These are phyloP conservation scores for Rosellinia necatrix DNA, from an alignment of 2,329 filamentous ascomycete species.

Conservation along the genomic window DNA sequence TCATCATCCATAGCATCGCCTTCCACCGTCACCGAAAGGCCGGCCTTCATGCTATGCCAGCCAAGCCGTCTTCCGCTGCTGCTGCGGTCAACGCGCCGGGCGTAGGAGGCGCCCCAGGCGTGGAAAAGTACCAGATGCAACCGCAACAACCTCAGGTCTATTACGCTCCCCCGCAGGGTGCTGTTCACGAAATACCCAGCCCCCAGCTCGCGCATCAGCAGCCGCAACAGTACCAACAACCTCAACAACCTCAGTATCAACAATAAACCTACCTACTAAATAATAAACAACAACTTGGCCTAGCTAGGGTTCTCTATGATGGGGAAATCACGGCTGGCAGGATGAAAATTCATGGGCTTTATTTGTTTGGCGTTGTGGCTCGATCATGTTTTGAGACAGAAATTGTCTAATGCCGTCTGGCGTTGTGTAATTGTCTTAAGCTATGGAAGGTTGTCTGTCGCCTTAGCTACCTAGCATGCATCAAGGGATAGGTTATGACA, in stretches of 20 bases:
- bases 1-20: conserved; percentile 48
- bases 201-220: neutral
- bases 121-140: conserved; percentile 39
- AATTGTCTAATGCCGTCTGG: neutral
- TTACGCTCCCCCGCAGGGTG: conserved; percentile 18
- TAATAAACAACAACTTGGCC: too few species aligned
- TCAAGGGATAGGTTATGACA: neutral
- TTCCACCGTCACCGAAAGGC: conserved; percentile 51
- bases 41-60: conserved; percentile 47
- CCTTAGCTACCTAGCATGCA: neutral
- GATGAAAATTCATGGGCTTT: neutral
- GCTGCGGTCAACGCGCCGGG: neutral
- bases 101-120: conserved; percentile 1
- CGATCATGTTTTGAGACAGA: neutral
- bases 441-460: neutral
- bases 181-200: conserved; percentile 8
- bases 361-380: neutral
- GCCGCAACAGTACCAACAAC: neutral
- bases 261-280: conserved; percentile 3
- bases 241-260: conserved; percentile 6
- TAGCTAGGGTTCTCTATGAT: neutral
- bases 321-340: neutral
- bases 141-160: conserved; percentile 31
- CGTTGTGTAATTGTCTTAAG: neutral
- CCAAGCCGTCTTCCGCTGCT: conserved; percentile 22